phyloP scores from a whole-genome alignment of 78 protist species.

The Dictyostelium purpureum region DNA sequence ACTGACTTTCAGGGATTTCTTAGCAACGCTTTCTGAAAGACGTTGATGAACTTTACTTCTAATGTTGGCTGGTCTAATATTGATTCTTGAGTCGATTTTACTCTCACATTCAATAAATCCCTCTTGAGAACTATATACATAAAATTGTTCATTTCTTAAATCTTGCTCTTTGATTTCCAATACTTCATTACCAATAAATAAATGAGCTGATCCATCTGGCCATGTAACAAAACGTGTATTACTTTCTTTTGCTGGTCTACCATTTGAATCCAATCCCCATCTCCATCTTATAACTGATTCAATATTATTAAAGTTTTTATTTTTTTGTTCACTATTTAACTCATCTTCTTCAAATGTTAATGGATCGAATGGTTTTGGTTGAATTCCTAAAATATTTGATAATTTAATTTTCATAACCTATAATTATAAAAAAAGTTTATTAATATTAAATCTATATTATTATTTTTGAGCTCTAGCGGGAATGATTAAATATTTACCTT shows the following conservation, averaged over 20 bases:
- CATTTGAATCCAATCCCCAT: constrained; percentile 50
- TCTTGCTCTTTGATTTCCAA: constrained; percentile 63
- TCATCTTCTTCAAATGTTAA: constrained; percentile 28
- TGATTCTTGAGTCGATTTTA: constrained; percentile 22
- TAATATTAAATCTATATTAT: background rate
- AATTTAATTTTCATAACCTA: constrained; percentile 61
- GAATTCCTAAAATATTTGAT: constrained; percentile 70
- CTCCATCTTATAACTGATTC: constrained; percentile 81
- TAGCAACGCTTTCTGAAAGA: constrained; percentile 24
- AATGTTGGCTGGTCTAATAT: constrained; percentile 58
- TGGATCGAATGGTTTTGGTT: constrained; percentile 50
- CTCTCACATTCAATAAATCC: constrained; percentile 71
- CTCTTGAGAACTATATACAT: constrained; percentile 54
- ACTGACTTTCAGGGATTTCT: constrained; percentile 8
- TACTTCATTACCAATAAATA: constrained; percentile 77
- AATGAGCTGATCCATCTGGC: constrained; percentile 71
- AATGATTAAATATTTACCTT: background rate
- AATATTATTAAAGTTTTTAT: background rate
- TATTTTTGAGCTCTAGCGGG: background rate
- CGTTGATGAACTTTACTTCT: constrained; percentile 53
- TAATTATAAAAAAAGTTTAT: background rate
- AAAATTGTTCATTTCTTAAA: constrained; percentile 38
- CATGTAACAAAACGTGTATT: constrained; percentile 60
- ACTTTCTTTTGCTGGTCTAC: constrained; percentile 56
- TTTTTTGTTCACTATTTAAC: background rate